A percentile compares a stretch with the other conserved stretches of the same genome.
Evolutionary conservation across 2,329 filamentous ascomycete species (phyloP).

Genomic region (Diplocarpon mali): DNA sequence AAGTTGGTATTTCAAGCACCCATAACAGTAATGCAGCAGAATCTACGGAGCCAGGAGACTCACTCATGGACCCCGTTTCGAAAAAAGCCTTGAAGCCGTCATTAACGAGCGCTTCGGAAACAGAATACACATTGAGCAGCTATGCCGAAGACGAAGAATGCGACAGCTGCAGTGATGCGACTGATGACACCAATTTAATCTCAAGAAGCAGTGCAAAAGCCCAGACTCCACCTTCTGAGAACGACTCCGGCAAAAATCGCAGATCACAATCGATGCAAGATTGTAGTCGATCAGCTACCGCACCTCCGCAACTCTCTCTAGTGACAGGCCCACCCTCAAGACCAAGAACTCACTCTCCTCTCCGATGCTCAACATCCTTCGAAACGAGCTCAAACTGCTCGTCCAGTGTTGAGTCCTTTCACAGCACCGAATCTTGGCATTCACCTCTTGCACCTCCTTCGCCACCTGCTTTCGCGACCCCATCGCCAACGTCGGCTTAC

Average conservation of each 20-base stretch:
- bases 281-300: slow-evolving; percentile 28
- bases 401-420: slow-evolving; percentile 42
- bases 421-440: slow-evolving; percentile 42
- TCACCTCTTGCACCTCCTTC: slow-evolving; percentile 34
- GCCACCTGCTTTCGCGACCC: slow-evolving; percentile 33
- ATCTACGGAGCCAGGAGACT: neutral
- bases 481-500: slow-evolving; percentile 29
- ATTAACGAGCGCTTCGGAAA: slow-evolving; percentile 3
- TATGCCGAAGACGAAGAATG: slow-evolving; percentile 11
- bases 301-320: slow-evolving; percentile 33
- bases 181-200: slow-evolving; percentile 21
- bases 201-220: slow-evolving; percentile 21
- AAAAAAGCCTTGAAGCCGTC: slow-evolving; percentile 5
- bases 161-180: slow-evolving; percentile 21
- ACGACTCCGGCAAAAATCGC: slow-evolving; percentile 23
- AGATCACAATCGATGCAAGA: slow-evolving; percentile 25
- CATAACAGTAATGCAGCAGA: neutral
- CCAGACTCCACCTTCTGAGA: slow-evolving; percentile 21
- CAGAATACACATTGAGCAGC: slow-evolving; percentile 2
- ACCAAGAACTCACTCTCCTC: slow-evolving; percentile 19
- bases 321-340: slow-evolving; percentile 33
- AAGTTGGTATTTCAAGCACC: neutral
- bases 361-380: slow-evolving; percentile 13
- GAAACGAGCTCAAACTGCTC: slow-evolving; percentile 30
- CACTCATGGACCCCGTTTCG: neutral